Percentiles rank a stretch among this genome's conserved stretches.
These are phyloP conservation scores for Isabelozyma rhagii DNA, from an alignment of 805 yeast genomes.

Conservation along the genomic window DNA sequence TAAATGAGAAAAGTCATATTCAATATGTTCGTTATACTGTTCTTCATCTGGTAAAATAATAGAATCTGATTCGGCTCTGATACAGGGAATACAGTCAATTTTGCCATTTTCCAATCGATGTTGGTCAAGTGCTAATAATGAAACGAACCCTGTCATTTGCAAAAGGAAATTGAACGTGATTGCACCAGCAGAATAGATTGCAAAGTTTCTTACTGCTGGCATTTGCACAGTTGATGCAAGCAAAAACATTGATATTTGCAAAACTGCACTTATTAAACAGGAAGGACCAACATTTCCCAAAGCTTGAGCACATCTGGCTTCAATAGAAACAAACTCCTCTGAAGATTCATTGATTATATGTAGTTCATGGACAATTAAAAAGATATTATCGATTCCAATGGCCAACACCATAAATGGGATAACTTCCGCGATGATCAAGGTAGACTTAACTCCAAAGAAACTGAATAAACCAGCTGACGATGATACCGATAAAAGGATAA, in stretches of 20 bases:
- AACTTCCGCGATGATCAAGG: slow-evolving; percentile 92
- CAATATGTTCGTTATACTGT: slow-evolving; percentile 9
- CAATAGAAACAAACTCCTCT: slow-evolving; percentile 37
- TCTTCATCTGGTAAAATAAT: slow-evolving; percentile 3
- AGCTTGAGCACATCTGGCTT: slow-evolving; percentile 60
- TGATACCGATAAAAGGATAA: slow-evolving; percentile 76
- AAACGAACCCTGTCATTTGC: slow-evolving; percentile 79
- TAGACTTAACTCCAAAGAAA: slow-evolving; percentile 73
- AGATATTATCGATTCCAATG: slow-evolving; percentile 94
- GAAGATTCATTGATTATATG: slow-evolving; percentile 47
- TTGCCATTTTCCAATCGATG: slow-evolving; percentile 55
- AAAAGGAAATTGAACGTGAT: slow-evolving; percentile 70
- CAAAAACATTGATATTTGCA: slow-evolving; percentile 77
- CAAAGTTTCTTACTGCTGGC: slow-evolving; percentile 97
- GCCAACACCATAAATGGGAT: slow-evolving; percentile 92
- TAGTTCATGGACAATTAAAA: slow-evolving; percentile 78
- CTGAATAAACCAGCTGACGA: slow-evolving; percentile 84
- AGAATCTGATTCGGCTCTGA: slow-evolving; percentile 20
- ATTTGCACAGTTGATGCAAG: slow-evolving; percentile 79
- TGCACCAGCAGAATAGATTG: slow-evolving; percentile 86
- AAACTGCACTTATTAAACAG: slow-evolving; percentile 68
- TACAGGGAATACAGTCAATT: slow-evolving; percentile 61
- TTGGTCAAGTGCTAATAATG: slow-evolving; percentile 69
- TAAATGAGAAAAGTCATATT: slow-evolving; percentile 26
- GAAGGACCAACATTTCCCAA: slow-evolving; percentile 83